Conservation (phyloP, 768 basidiomycete genomes). For the Polyporus arcularius region DNA sequence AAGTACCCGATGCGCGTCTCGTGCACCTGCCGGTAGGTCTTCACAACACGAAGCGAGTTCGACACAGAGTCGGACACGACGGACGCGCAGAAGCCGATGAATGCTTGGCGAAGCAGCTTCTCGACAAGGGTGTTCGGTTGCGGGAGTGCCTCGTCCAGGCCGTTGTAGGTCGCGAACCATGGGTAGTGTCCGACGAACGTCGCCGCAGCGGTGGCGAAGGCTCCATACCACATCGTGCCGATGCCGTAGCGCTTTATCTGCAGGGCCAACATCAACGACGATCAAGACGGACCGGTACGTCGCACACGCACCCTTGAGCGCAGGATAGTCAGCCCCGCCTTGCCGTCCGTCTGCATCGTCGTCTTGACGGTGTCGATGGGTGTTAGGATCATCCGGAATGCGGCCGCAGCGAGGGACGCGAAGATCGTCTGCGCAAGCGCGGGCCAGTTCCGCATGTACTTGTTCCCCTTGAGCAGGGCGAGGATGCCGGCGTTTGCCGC, state of each 20-base stretch:
- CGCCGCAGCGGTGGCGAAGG: conserved; percentile 87
- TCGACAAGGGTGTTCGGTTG: conserved; percentile 49
- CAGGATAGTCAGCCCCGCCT: conserved; percentile 64
- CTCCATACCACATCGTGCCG: conserved; percentile 85
- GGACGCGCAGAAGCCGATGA: conserved; percentile 90
- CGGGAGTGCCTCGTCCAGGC: conserved; percentile 65
- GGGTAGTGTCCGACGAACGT: conserved; percentile 94
- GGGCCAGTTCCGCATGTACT: conserved; percentile 67
- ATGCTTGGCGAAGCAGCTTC: conserved; percentile 75
- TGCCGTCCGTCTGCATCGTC: conserved; percentile 90
- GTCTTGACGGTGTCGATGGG: conserved; percentile 96
- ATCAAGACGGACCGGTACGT: conserved; percentile 37
- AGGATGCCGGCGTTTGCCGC: conserved; percentile 92
- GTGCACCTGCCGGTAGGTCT: no score
- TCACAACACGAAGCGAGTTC: conserved; percentile 59
- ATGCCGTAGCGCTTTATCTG: conserved; percentile 78
- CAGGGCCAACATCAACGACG: background rate
- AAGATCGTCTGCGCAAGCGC: conserved; percentile 73
- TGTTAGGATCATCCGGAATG: conserved; percentile 88
- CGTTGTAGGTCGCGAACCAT: conserved; percentile 91
- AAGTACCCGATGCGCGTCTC: conserved; percentile 38
- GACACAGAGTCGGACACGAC: conserved; percentile 83
- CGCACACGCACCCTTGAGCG: conserved; percentile 54
- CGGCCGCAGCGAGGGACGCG: conserved; percentile 76
- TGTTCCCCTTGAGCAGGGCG: conserved; percentile 78